Evolutionary conservation across 345 rosid species (phyloP).

Genomic region (Gossypium anomalum): DNA sequence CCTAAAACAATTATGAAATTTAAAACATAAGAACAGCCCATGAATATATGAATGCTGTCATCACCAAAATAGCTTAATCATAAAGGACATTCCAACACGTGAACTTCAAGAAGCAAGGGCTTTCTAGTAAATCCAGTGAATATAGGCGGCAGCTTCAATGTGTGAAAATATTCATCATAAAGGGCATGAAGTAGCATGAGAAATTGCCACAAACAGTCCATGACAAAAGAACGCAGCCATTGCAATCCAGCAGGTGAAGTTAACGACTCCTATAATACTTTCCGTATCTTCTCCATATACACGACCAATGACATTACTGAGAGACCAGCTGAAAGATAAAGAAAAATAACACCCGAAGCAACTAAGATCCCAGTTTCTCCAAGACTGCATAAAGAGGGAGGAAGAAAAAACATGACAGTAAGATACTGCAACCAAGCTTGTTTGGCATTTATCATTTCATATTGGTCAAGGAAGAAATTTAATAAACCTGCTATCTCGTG

Average conservation of each 20-base stretch:
- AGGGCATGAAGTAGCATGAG: conserved; percentile 6
- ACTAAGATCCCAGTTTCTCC: conserved; percentile 48
- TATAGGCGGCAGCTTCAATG: conserved; percentile 20
- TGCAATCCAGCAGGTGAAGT: conserved; percentile 18
- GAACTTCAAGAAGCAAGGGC: conserved; percentile 20
- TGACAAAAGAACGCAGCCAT: neutral
- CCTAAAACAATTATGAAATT: neutral
- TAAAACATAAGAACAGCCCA: neutral
- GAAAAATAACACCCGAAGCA: conserved; percentile 68
- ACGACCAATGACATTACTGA: conserved; percentile 83
- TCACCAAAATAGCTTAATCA: conserved; percentile 7
- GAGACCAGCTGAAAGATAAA: conserved; percentile 86
- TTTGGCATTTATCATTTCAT: neutral
- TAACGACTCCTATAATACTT: conserved; percentile 61
- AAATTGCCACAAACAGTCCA: neutral
- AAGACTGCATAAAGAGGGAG: conserved; percentile 37
- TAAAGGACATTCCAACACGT: conserved; percentile 15
- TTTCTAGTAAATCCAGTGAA: conserved; percentile 27
- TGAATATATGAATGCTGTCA: neutral
- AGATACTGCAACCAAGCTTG: conserved; percentile 1
- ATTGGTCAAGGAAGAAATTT: neutral
- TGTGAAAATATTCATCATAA: conserved; percentile 1
- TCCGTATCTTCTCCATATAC: conserved; percentile 78
- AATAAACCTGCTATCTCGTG: conserved; percentile 68
- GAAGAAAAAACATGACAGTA: neutral